Conservation (phyloP, 768 basidiomycete genomes). For the Russula lepida region DNA sequence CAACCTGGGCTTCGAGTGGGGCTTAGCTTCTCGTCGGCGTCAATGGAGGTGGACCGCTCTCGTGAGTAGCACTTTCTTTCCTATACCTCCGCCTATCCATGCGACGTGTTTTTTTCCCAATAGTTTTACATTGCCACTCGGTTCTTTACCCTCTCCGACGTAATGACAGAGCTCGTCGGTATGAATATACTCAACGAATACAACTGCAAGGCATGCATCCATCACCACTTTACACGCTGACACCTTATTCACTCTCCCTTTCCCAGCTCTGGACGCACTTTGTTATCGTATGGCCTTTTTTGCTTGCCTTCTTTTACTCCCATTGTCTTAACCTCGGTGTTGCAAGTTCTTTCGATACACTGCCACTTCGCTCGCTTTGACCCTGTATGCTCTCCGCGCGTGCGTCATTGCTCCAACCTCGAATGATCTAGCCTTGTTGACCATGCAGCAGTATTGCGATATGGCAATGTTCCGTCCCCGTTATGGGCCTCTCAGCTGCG, state of each 20-base stretch:
- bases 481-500: background rate
- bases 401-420: background rate
- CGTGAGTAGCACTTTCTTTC: background rate
- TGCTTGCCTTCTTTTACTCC: background rate
- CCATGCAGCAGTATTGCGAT: conserved; percentile 6
- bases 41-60: conserved; percentile 18
- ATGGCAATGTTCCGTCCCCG: conserved; percentile 5
- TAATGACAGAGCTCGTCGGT: conserved; percentile 7
- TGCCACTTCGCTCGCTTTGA: conserved; percentile 6
- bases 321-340: background rate
- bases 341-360: conserved; percentile 11
- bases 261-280: conserved; percentile 2
- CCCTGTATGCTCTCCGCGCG: conserved; percentile 14
- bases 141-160: conserved; percentile 1
- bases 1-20: conserved; percentile 15
- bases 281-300: conserved; percentile 1
- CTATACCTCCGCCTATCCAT: background rate
- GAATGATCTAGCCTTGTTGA: background rate
- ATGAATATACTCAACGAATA: conserved; percentile 2
- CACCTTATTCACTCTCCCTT: background rate
- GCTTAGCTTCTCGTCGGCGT: conserved; percentile 4
- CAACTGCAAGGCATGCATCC: conserved; percentile 11
- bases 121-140: conserved; percentile 17
- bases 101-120: background rate
- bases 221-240: background rate